Base-by-base conservation (phyloP, 2,329 filamentous ascomycete genomes). In the Hymenoscyphus fraxineus region DNA sequence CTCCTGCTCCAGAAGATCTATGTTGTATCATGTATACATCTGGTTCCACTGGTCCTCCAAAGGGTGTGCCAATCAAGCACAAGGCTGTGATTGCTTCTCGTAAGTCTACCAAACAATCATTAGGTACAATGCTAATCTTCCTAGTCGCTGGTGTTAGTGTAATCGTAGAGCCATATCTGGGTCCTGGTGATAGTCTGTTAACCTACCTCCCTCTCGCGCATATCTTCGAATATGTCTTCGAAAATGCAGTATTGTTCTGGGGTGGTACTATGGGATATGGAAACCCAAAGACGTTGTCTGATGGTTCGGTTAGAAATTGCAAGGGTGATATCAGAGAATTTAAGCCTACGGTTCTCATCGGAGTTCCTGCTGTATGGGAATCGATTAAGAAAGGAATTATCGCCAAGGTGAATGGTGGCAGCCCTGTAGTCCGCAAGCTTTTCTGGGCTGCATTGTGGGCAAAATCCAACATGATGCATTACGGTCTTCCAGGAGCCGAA, bases 321-420 rank as follows among this genome's bases (percentile, higher is more conserved):
- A 87, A 88, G 70, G 94, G 95, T 71, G 95, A 99, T 73, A 97
- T 99, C 79, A 90, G 91, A 66, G 93, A 97, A 74, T 90, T 98
- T 76, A 85, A 85, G 71, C 95, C 95, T 0, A 96, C 93, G 1
- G 85, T 97, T 75, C 85, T 99, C 76, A 90, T 97, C 47, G 95
- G 95, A 76, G 95, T 99, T 2, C 95, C 95, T 1, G 93, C 96
- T 65, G 90, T 99, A 39, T 99, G 94, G 93, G 95, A 99, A 80
- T 93, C 92, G 1, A 90, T 99, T 73, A 94, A 93, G 82, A 99
- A 99, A 82, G 95, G 95, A 62, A 91, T 99, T 73, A 81, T 94
- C 68, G 77, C 70, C 19, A 73, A 75, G 78, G 88, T 98, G 66
- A 89, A 91, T 74, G 80, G 84, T 64, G 85, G 89, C 67, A 88